These are phyloP conservation scores for Geotrichum europaeum DNA, from an alignment of 1,139 yeast species.

Conservation along the genomic window DNA sequence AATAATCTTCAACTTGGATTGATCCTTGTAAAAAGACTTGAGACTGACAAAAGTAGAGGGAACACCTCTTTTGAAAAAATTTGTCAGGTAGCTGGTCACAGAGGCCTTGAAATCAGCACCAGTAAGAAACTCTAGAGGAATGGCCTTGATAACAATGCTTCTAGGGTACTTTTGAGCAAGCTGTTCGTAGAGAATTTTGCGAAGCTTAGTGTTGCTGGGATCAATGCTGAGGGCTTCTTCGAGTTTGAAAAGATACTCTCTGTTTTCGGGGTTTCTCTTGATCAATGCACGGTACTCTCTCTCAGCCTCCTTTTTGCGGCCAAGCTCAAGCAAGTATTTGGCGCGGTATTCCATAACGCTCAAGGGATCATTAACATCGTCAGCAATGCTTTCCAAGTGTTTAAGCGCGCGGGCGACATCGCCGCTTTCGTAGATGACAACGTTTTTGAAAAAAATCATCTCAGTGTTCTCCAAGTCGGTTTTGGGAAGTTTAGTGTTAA, in stretches of 20 bases:
- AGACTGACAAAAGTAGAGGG: constrained; percentile 87
- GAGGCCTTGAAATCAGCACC: constrained; percentile 47
- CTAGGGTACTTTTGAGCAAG: constrained; percentile 69
- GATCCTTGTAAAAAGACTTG: constrained; percentile 65
- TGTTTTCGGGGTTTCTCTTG: constrained; percentile 81
- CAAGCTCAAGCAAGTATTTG: constrained; percentile 45
- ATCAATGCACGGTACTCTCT: constrained; percentile 61
- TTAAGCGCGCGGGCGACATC: constrained; percentile 59
- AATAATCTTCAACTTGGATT: constrained; percentile 45
- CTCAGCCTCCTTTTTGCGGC: constrained; percentile 54
- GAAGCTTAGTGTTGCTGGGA: constrained; percentile 27
- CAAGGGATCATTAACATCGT: constrained; percentile 55
- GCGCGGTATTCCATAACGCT: constrained; percentile 66
- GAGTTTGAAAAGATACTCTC: constrained; percentile 55
- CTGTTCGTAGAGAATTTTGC: constrained; percentile 49
- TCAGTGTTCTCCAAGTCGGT: constrained; percentile 76
- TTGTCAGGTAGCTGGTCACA: constrained; percentile 48
- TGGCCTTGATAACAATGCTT: constrained; percentile 70
- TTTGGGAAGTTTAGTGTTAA: constrained; percentile 36
- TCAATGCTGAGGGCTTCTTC: constrained; percentile 52
- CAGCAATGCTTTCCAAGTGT: constrained; percentile 48
- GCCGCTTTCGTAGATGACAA: constrained; percentile 58
- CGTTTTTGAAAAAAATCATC: constrained; percentile 66
- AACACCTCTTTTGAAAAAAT: constrained; percentile 70
- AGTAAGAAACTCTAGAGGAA: constrained; percentile 69